Conservation (phyloP, 495 filamentous ascomycete species). For the Delitschia confertaspora region DNA sequence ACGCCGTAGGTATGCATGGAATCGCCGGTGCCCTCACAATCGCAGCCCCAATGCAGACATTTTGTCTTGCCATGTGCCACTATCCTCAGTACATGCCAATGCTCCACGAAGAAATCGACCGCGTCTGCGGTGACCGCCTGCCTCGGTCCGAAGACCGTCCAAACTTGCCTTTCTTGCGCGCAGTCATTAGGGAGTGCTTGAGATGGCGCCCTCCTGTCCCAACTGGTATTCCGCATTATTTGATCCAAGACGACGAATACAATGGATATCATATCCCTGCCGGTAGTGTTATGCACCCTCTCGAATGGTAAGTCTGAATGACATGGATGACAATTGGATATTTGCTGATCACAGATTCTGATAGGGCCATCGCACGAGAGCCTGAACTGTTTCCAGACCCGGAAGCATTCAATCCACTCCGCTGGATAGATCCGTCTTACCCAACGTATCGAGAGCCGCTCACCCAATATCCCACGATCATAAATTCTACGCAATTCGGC, state of each 20-base stretch:
- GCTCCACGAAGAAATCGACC: constrained; percentile 49
- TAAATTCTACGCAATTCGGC: constrained; percentile 49
- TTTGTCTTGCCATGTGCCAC: constrained; percentile 51
- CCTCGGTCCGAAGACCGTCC: constrained; percentile 31
- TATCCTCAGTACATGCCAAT: constrained; percentile 47
- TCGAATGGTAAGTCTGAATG: constrained; percentile 42
- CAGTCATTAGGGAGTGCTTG: constrained; percentile 52
- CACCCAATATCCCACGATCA: constrained; percentile 45
- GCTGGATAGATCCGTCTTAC: constrained; percentile 36
- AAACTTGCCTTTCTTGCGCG: constrained; percentile 40
- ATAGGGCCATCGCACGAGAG: constrained; percentile 33
- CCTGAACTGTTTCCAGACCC: constrained; percentile 30
- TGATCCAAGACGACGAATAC: constrained; percentile 47
- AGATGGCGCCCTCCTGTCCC: constrained; percentile 52
- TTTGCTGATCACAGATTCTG: too few relatives aligned
- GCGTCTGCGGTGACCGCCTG: constrained; percentile 38
- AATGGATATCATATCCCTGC: constrained; percentile 48
- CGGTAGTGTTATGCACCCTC: constrained; percentile 49
- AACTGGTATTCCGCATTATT: constrained; percentile 42
- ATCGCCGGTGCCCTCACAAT: constrained; percentile 37
- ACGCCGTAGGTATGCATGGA: constrained; percentile 35
- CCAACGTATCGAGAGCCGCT: constrained; percentile 50
- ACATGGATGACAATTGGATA: too few relatives aligned
- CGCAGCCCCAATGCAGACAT: constrained; percentile 47
- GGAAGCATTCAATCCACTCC: constrained; percentile 32